A percentile compares a stretch with the other conserved stretches of the same genome.
These are phyloP conservation scores for Polyplosphaeria fusca DNA, from an alignment of 495 filamentous ascomycete genomes.

Conservation along the genomic window DNA sequence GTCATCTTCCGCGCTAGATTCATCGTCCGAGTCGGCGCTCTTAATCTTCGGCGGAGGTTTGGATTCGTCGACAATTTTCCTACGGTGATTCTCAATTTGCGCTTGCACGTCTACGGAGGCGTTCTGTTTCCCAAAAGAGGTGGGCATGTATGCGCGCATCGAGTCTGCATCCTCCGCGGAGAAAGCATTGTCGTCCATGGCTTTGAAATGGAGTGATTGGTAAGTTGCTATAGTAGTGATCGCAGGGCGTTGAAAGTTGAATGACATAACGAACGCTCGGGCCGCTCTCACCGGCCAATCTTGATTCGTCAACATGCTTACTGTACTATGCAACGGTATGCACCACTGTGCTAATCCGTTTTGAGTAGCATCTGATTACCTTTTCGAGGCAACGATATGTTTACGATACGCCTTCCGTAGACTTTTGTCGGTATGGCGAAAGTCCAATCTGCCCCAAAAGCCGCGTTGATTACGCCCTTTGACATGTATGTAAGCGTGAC, in stretches of 20 bases:
- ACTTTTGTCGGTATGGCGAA: too few species aligned
- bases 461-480: too few species aligned
- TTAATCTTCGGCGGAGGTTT: slow-evolving; percentile 12
- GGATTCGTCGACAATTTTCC: slow-evolving; percentile 44
- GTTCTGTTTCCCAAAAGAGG: slow-evolving; percentile 80
- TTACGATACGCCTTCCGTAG: too few species aligned
- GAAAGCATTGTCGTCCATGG: slow-evolving; percentile 28
- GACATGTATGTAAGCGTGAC: too few species aligned
- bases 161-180: slow-evolving; percentile 60
- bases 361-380: neutral
- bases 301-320: neutral
- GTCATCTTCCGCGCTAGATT: slow-evolving; percentile 43
- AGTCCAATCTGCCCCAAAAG: too few species aligned
- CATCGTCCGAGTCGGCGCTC: slow-evolving; percentile 3
- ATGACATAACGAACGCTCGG: slow-evolving; percentile 10
- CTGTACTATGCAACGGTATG: neutral
- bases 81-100: slow-evolving; percentile 75
- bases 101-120: slow-evolving; percentile 68
- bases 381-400: too few species aligned
- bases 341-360: neutral
- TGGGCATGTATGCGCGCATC: slow-evolving; percentile 76
- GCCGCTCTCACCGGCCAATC: neutral
- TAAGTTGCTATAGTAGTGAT: neutral
- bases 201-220: slow-evolving; percentile 7
- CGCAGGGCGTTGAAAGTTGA: slow-evolving; percentile 4